Percentiles rank a stretch among this genome's conserved stretches.
Evolutionary conservation across 1,284 basidiomycete genomes (phyloP).

Genomic region (Cutaneotrichosporon daszewskae): DNA sequence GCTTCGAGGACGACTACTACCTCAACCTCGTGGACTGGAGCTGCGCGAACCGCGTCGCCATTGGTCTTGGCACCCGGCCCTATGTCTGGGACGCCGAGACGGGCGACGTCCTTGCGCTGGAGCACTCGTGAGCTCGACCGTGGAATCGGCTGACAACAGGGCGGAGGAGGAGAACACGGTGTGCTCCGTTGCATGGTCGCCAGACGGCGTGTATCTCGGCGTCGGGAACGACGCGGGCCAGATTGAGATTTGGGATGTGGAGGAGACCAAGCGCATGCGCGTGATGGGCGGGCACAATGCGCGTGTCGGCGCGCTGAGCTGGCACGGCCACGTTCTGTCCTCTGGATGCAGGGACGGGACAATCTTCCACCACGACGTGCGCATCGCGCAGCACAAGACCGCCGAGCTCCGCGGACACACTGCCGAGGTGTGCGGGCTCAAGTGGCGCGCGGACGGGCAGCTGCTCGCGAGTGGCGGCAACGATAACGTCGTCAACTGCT

Average conservation of each 20-base stretch:
- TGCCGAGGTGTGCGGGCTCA: slow-evolving; percentile 64
- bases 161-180: slow-evolving; percentile 58
- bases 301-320: slow-evolving; percentile 74
- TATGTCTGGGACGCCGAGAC: slow-evolving; percentile 94
- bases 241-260: slow-evolving; percentile 94
- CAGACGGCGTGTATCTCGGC: slow-evolving; percentile 80
- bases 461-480: slow-evolving; percentile 90
- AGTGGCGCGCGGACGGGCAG: slow-evolving; percentile 75
- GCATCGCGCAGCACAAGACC: slow-evolving; percentile 78
- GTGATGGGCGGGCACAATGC: slow-evolving; percentile 76
- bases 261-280: slow-evolving; percentile 69
- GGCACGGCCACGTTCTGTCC: slow-evolving; percentile 79
- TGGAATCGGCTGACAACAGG: not conserved
- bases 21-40: slow-evolving; percentile 92
- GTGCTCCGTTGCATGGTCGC: slow-evolving; percentile 76
- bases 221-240: slow-evolving; percentile 74
- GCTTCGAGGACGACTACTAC: slow-evolving; percentile 95
- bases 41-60: slow-evolving; percentile 74
- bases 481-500: slow-evolving; percentile 94
- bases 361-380: slow-evolving; percentile 91
- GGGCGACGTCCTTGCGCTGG: slow-evolving; percentile 72
- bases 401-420: slow-evolving; percentile 81
- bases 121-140: slow-evolving; percentile 31
- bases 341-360: slow-evolving; percentile 85
- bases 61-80: slow-evolving; percentile 72